Conservation (phyloP, 805 yeast genomes). For the Geotrichum ghanense region DNA sequence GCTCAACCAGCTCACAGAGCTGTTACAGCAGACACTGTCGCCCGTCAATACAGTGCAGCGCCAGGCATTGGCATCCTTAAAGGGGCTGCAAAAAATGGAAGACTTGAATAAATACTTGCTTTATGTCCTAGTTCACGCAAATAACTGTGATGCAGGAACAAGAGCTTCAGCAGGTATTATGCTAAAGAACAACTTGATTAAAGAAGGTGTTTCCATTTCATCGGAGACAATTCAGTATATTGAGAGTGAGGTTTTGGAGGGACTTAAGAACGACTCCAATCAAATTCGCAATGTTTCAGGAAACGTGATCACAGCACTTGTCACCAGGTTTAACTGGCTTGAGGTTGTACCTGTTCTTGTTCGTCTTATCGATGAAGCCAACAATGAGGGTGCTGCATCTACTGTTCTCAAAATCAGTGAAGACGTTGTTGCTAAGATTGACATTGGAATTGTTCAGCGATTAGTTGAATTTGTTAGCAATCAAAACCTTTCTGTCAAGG, state of each 20-base stretch:
- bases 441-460: background rate
- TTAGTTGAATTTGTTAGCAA: conserved; percentile 31
- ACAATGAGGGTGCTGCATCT: conserved; percentile 66
- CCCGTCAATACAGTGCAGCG: conserved; percentile 41
- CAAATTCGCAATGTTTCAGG: conserved; percentile 83
- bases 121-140: conserved; percentile 45
- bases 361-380: conserved; percentile 22
- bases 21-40: conserved; percentile 64
- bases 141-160: too few relatives aligned
- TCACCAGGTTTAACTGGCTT: conserved; percentile 40
- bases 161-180: conserved; percentile 85
- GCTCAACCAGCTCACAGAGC: conserved; percentile 49
- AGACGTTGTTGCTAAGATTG: conserved; percentile 55
- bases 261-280: conserved; percentile 41
- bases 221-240: conserved; percentile 25
- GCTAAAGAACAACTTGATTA: conserved; percentile 60
- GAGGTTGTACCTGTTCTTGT: conserved; percentile 37
- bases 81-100: conserved; percentile 55
- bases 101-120: conserved; percentile 76
- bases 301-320: conserved; percentile 74
- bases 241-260: conserved; percentile 30
- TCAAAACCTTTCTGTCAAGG: conserved; percentile 31
- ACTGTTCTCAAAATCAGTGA: conserved; percentile 85
- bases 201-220: conserved; percentile 18
- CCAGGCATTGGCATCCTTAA: conserved; percentile 61